Percentiles rank a stretch among this genome's conserved stretches.
These are phyloP conservation scores for Pseudopithomyces maydicus DNA, from an alignment of 2,329 filamentous ascomycete genomes.

Conservation along the genomic window DNA sequence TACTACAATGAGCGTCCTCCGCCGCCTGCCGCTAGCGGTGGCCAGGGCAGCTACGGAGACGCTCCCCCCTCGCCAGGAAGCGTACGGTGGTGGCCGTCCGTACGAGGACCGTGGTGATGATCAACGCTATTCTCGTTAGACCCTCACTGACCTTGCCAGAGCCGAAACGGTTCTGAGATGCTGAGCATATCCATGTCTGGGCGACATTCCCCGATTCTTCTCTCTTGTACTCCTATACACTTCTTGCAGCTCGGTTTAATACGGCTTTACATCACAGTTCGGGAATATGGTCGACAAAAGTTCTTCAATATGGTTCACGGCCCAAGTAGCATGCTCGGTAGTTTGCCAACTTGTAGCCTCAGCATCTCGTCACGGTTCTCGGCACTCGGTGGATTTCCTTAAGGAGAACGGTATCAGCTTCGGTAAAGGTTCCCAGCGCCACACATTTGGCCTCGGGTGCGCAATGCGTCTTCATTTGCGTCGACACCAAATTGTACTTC, in stretches of 20 bases:
- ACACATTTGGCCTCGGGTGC: constrained; percentile 39
- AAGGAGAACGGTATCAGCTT: constrained; percentile 44
- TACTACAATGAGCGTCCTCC: constrained; percentile 61
- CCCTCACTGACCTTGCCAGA: constrained; percentile 41
- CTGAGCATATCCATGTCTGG: constrained; percentile 29
- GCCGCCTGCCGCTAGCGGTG: constrained; percentile 31
- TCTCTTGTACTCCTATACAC: constrained; percentile 42
- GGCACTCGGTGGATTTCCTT: constrained; percentile 49
- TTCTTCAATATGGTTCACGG: constrained; percentile 44
- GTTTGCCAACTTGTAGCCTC: constrained; percentile 39
- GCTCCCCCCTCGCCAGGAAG: constrained; percentile 43
- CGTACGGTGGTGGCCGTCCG: constrained; percentile 44
- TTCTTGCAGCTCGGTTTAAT: constrained; percentile 46
- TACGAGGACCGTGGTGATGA: constrained; percentile 49
- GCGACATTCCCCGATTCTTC: constrained; percentile 33
- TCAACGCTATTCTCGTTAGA: constrained; percentile 52
- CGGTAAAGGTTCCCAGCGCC: constrained; percentile 45
- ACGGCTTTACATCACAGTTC: constrained; percentile 40
- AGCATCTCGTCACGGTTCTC: constrained; percentile 40
- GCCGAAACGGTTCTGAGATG: constrained; percentile 43
- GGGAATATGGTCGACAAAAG: constrained; percentile 47
- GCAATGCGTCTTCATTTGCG: constrained; percentile 44
- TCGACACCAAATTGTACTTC: constrained; percentile 51
- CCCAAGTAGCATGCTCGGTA: constrained; percentile 40
- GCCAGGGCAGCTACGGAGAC: constrained; percentile 36